Evolutionary conservation across 2,329 filamentous ascomycete species (phyloP).

Genomic region (Phyllosticta citribraziliensis): DNA sequence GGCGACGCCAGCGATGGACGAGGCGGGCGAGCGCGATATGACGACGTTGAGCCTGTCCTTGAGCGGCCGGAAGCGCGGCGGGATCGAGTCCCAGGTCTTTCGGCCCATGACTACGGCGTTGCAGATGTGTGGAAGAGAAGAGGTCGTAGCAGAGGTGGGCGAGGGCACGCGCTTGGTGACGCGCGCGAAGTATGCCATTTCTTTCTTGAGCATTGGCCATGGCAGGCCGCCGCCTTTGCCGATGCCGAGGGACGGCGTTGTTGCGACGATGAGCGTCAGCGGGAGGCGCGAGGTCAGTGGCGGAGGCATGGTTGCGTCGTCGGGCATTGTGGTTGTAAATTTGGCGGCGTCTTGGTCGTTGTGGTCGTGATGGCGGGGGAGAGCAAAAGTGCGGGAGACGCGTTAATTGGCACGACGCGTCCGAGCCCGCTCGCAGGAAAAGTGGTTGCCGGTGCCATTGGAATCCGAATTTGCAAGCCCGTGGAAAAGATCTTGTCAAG

Average conservation of each 20-base stretch:
- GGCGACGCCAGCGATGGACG: conserved; percentile 11
- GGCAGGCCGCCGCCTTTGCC: conserved; percentile 69
- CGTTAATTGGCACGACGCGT: conserved; percentile 1
- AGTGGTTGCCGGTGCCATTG: not conserved
- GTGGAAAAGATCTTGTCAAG: not conserved
- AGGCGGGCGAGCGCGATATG: conserved; percentile 45
- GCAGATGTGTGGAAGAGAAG: conserved; percentile 16
- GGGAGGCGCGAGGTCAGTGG: conserved; percentile 33
- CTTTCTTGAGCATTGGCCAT: conserved; percentile 78
- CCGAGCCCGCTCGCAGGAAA: not conserved
- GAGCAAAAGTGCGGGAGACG: conserved; percentile 1
- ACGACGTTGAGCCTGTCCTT: conserved; percentile 74
- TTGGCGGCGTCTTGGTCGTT: not conserved
- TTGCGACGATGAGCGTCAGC: conserved; percentile 87
- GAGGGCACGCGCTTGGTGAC: conserved; percentile 59
- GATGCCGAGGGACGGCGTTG: conserved; percentile 84
- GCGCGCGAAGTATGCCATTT: conserved; percentile 92
- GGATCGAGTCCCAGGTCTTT: conserved; percentile 93
- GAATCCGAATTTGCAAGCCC: not conserved
- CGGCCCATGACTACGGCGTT: conserved; percentile 90
- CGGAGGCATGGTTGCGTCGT: conserved; percentile 1
- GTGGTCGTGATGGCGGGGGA: not conserved
- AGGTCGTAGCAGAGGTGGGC: conserved; percentile 3
- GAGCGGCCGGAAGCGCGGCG: conserved; percentile 66
- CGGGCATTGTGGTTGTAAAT: not conserved